Evolutionary conservation across 176 grass and related monocot species (phyloP).

Genomic region (Oryza glumipatula): DNA sequence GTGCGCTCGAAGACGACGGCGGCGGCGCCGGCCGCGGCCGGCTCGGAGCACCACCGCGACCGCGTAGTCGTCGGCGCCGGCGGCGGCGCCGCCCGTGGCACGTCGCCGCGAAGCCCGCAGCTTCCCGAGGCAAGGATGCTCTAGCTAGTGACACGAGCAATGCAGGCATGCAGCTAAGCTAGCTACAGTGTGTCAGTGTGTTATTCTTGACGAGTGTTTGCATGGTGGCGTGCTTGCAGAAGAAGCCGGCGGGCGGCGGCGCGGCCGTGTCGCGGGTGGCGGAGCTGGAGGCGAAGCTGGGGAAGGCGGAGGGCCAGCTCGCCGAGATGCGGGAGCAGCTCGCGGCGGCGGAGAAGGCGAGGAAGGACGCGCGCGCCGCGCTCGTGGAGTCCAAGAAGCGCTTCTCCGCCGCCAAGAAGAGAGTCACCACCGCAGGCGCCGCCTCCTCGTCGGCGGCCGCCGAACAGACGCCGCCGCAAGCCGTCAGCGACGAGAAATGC

Average conservation of each 20-base stretch:
- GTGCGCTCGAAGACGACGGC: conserved; percentile 39
- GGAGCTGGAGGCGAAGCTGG: conserved; percentile 77
- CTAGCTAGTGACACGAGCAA: not conserved
- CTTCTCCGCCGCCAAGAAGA: conserved; percentile 29
- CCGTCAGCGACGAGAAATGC: conserved; percentile 5
- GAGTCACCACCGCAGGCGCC: not conserved
- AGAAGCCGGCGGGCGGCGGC: conserved; percentile 51
- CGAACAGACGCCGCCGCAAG: conserved; percentile 19
- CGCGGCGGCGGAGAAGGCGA: conserved; percentile 53
- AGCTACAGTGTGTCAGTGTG: no score
- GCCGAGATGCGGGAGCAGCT: conserved; percentile 68
- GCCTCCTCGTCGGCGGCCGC: not conserved
- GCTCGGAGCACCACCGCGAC: conserved; percentile 50
- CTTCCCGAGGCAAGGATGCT: conserved; percentile 63
- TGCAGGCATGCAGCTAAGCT: not conserved
- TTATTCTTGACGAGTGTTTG: not conserved
- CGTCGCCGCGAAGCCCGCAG: conserved; percentile 50
- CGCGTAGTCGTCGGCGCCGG: conserved; percentile 7
- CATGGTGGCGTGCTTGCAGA: conserved; percentile 36
- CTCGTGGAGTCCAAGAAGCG: conserved; percentile 70
- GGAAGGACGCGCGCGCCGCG: conserved; percentile 65
- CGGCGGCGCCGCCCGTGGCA: conserved; percentile 43
- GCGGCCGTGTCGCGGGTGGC: conserved; percentile 52
- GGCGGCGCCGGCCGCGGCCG: conserved; percentile 25
- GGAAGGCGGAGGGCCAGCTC: conserved; percentile 60